phyloP scores from a whole-genome alignment of 208 protist species.

The Trypanosoma mega region DNA sequence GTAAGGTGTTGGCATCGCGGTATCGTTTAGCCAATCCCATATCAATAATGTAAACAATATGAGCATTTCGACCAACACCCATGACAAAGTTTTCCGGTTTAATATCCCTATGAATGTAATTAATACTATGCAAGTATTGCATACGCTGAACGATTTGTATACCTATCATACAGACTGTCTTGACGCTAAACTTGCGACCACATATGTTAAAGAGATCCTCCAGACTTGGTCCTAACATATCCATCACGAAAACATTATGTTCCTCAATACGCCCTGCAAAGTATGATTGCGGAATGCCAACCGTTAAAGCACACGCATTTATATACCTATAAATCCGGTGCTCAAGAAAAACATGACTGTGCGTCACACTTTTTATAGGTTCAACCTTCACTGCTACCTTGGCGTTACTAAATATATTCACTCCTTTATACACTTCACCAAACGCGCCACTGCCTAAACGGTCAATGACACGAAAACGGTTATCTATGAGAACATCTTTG shows the following conservation, averaged over 20 bases:
- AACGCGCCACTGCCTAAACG: conserved; percentile 98
- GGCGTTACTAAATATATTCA: conserved; percentile 50
- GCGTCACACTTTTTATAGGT: conserved; percentile 45
- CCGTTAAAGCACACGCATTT: conserved; percentile 49
- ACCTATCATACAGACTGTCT: conserved; percentile 96
- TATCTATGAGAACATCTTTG: conserved; percentile 76
- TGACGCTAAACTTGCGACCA: conserved; percentile 83
- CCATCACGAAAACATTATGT: conserved; percentile 99
- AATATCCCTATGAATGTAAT: conserved; percentile 86
- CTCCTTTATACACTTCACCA: conserved; percentile 96
- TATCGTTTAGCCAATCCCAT: conserved; percentile 78
- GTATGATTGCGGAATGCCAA: conserved; percentile 95
- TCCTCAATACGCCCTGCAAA: conserved; percentile 96
- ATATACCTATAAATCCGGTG: conserved; percentile 74
- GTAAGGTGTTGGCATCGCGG: conserved; percentile 43
- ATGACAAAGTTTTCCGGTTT: conserved; percentile 92
- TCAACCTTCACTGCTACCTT: conserved; percentile 88
- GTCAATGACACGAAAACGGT: conserved; percentile 90
- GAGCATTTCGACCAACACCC: conserved; percentile 51
- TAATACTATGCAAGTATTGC: conserved; percentile 92
- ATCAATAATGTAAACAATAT: conserved; percentile 85
- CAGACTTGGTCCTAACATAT: conserved; percentile 97
- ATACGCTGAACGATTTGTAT: conserved; percentile 93
- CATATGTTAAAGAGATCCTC: conserved; percentile 98
- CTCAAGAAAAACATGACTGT: conserved; percentile 65